A percentile compares a stretch with the other conserved stretches of the same genome.
phyloP scores from a whole-genome alignment of 2,329 filamentous ascomycete species.

The Acrodontium crateriforme region DNA sequence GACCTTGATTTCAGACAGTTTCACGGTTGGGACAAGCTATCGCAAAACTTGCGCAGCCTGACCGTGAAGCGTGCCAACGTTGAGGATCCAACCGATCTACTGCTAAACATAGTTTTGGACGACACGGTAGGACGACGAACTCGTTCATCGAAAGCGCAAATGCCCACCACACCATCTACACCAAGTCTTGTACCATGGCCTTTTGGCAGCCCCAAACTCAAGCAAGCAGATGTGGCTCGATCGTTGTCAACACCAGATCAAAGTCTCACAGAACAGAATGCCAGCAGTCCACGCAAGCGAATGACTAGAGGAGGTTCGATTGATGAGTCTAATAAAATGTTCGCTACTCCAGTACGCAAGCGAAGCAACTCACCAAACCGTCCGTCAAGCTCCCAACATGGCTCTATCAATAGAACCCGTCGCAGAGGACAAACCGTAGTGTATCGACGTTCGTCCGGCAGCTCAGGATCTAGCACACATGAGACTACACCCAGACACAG shows the following conservation, averaged over 20 bases:
- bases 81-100: slow-evolving; percentile 77
- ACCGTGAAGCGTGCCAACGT: slow-evolving; percentile 77
- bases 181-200: slow-evolving; percentile 43
- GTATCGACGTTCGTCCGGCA: slow-evolving; percentile 78
- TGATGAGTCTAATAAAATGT: slow-evolving; percentile 22
- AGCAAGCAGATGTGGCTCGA: slow-evolving; percentile 52
- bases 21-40: slow-evolving; percentile 88
- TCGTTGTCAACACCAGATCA: slow-evolving; percentile 58
- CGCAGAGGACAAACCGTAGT: slow-evolving; percentile 54
- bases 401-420: slow-evolving; percentile 47
- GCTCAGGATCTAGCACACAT: slow-evolving; percentile 65
- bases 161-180: slow-evolving; percentile 59
- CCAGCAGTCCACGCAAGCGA: no score
- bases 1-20: slow-evolving; percentile 95
- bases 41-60: slow-evolving; percentile 81
- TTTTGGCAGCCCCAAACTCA: slow-evolving; percentile 46
- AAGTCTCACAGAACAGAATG: slow-evolving; percentile 37
- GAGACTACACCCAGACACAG: slow-evolving; percentile 48
- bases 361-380: slow-evolving; percentile 72
- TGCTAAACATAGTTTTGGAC: slow-evolving; percentile 87
- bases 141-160: slow-evolving; percentile 60
- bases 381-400: slow-evolving; percentile 60
- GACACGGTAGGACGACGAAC: slow-evolving; percentile 80
- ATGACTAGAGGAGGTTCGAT: slow-evolving; percentile 47
- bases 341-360: slow-evolving; percentile 29